Conservation (phyloP, 768 basidiomycete species). For the Tulasnella sp. region DNA sequence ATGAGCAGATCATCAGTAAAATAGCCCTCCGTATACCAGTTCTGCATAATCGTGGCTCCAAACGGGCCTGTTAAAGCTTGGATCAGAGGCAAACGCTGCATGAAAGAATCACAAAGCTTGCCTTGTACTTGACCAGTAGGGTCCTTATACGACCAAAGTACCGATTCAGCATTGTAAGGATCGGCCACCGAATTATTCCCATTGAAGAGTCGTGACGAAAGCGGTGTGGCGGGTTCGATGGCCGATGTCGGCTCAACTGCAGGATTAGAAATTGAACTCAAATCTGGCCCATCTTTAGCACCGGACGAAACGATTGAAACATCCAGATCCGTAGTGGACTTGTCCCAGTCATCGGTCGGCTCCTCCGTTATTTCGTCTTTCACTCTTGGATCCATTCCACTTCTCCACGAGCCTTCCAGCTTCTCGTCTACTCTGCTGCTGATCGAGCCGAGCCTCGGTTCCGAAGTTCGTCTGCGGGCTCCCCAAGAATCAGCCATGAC, state of each 20-base stretch:
- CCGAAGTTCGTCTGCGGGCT: neutral
- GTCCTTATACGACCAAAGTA: conserved; percentile 90
- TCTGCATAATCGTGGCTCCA: conserved; percentile 80
- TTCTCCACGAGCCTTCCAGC: conserved; percentile 13
- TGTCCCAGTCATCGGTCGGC: conserved; percentile 8
- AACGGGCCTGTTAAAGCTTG: conserved; percentile 56
- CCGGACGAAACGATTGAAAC: too few species aligned
- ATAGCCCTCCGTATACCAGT: conserved; percentile 86
- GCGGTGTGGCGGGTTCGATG: neutral
- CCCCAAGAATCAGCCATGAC: conserved; percentile 16
- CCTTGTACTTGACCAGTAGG: conserved; percentile 89
- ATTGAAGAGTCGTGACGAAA: neutral
- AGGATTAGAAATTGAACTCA: neutral
- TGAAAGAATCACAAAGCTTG: conserved; percentile 25
- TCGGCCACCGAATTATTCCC: neutral
- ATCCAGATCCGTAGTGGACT: too few species aligned
- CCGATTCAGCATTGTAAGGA: conserved; percentile 22
- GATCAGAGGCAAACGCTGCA: neutral
- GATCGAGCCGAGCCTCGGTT: neutral
- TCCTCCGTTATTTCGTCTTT: conserved; percentile 14
- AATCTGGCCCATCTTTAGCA: too few species aligned
- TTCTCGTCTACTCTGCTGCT: conserved; percentile 7
- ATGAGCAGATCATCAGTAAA: conserved; percentile 72
- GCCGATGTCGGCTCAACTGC: neutral
- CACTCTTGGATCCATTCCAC: neutral